These are phyloP conservation scores for Pyrus communis DNA, from an alignment of 306 rosid genomes.

Conservation along the genomic window DNA sequence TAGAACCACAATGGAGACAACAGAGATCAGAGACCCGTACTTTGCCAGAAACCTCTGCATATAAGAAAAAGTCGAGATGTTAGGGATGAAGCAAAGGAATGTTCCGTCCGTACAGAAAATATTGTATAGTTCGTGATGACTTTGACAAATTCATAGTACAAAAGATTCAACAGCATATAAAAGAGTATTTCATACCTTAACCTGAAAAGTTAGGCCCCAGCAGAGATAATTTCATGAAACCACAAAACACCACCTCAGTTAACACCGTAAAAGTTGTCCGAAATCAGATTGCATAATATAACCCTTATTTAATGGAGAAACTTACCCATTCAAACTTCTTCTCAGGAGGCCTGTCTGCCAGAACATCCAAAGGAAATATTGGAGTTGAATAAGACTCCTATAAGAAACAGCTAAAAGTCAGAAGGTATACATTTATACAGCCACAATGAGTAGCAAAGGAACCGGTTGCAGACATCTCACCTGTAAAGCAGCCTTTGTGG, in stretches of 20 bases:
- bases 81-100: neutral
- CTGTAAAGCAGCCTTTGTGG: constrained; percentile 86
- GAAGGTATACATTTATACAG: constrained; percentile 4
- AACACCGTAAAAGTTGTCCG: constrained; percentile 5
- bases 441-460: constrained; percentile 3
- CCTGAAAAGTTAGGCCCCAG: constrained; percentile 42
- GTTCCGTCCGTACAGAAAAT: neutral
- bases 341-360: constrained; percentile 85
- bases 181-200: constrained; percentile 53
- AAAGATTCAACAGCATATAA: constrained; percentile 4
- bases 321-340: constrained; percentile 84
- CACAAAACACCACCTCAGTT: constrained; percentile 28
- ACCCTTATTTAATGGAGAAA: constrained; percentile 3
- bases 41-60: constrained; percentile 79
- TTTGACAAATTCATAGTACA: neutral
- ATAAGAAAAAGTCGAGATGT: neutral
- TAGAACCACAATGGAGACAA: constrained; percentile 57
- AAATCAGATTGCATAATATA: constrained; percentile 15
- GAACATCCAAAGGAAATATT: constrained; percentile 79
- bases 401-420: constrained; percentile 11
- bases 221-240: constrained; percentile 36
- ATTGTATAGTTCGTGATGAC: neutral
- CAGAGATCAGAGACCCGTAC: constrained; percentile 84
- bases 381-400: constrained; percentile 85
- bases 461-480: constrained; percentile 17